Evolutionary conservation across 2,329 filamentous ascomycete genomes (phyloP).

Genomic region (Colletotrichum sp.): DNA sequence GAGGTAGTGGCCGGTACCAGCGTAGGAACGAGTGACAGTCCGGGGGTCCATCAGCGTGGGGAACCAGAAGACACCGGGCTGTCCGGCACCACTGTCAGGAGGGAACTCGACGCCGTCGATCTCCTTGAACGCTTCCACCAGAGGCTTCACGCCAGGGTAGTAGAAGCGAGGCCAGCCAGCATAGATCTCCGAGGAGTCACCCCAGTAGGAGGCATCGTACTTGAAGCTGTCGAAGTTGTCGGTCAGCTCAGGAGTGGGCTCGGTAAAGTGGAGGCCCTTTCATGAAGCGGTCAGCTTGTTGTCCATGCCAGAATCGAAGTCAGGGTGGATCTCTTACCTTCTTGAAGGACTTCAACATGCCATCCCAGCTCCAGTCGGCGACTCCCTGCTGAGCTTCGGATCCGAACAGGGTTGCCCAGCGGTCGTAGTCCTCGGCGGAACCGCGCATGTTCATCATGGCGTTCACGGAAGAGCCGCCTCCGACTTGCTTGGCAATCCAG

Average conservation of each 20-base stretch:
- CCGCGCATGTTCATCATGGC: slow-evolving; percentile 22
- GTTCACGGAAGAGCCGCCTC: slow-evolving; percentile 20
- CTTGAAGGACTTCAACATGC: slow-evolving; percentile 47
- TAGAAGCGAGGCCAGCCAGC: slow-evolving; percentile 43
- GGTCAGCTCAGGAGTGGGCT: slow-evolving; percentile 19
- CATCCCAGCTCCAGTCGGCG: slow-evolving; percentile 37
- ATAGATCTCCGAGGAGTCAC: slow-evolving; percentile 38
- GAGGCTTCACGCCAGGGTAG: slow-evolving; percentile 34
- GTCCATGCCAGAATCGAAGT: background rate
- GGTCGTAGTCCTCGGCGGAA: slow-evolving; percentile 22
- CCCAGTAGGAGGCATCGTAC: slow-evolving; percentile 40
- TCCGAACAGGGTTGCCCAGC: slow-evolving; percentile 39
- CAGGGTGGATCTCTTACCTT: slow-evolving; percentile 33
- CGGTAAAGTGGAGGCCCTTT: slow-evolving; percentile 11
- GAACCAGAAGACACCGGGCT: slow-evolving; percentile 45
- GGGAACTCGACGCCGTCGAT: slow-evolving; percentile 43
- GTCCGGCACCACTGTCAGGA: slow-evolving; percentile 41
- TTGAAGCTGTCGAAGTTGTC: slow-evolving; percentile 29
- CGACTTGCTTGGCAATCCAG: slow-evolving; percentile 9
- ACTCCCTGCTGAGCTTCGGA: slow-evolving; percentile 32
- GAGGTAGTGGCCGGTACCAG: slow-evolving; percentile 37
- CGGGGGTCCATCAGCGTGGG: slow-evolving; percentile 45
- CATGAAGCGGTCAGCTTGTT: background rate
- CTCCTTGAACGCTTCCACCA: slow-evolving; percentile 39
- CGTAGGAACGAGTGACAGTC: slow-evolving; percentile 40